phyloP scores from a whole-genome alignment of 1,139 yeast species.

The Saccharomyces hybrid region DNA sequence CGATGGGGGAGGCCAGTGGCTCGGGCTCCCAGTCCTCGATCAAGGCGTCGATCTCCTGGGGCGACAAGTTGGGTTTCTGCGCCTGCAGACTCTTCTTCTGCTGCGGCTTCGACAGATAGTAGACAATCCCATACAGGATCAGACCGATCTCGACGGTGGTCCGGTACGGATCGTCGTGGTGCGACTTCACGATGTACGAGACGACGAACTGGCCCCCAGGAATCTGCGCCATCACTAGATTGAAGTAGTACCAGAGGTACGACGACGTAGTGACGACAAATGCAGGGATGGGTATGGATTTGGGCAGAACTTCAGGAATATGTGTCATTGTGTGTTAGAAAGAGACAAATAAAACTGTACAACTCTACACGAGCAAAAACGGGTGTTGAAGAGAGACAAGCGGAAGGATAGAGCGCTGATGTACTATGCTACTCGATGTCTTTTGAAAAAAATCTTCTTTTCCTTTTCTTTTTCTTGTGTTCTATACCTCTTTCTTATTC shows the following conservation, averaged over 20 bases:
- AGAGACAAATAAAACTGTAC: not conserved
- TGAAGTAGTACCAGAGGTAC: slow-evolving; percentile 21
- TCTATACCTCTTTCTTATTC: not conserved
- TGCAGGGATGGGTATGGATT: slow-evolving; percentile 26
- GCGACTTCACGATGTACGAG: slow-evolving; percentile 78
- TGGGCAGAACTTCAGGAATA: slow-evolving; percentile 22
- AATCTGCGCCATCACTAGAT: slow-evolving; percentile 24
- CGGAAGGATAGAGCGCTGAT: not conserved
- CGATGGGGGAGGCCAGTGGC: slow-evolving; percentile 54
- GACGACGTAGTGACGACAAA: slow-evolving; percentile 20
- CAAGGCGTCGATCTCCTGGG: slow-evolving; percentile 71
- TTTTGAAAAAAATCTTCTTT: not conserved
- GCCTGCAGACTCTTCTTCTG: slow-evolving; percentile 74
- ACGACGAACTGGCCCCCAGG: slow-evolving; percentile 81
- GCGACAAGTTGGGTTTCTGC: slow-evolving; percentile 57
- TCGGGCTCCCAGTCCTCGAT: slow-evolving; percentile 89
- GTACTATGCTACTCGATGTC: not conserved
- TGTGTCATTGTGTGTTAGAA: slow-evolving; percentile 3
- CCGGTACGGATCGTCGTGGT: slow-evolving; percentile 88
- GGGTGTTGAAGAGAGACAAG: not conserved
- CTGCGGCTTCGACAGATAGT: slow-evolving; percentile 62
- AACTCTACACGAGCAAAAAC: slow-evolving; percentile 24
- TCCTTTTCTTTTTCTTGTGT: not conserved
- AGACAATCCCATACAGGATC: slow-evolving; percentile 76
- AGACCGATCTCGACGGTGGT: slow-evolving; percentile 73